Conservation (phyloP, 768 basidiomycete genomes). For the Boletus eberwhitei region DNA sequence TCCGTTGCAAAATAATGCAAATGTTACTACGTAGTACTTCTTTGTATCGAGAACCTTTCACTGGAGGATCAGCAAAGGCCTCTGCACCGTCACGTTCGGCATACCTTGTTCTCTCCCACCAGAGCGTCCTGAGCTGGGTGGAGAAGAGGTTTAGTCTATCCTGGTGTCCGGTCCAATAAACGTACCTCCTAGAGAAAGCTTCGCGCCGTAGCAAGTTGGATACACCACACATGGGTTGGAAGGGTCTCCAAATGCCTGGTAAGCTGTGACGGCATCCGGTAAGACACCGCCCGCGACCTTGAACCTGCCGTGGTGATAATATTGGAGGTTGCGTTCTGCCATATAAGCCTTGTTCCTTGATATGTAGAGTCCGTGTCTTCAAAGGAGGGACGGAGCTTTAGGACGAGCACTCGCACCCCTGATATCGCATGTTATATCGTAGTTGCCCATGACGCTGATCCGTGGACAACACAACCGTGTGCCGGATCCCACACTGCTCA, state of each 20-base stretch:
- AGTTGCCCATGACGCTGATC: not conserved
- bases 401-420: not conserved
- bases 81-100: not conserved
- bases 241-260: constrained; percentile 50
- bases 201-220: constrained; percentile 54
- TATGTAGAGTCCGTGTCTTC: not conserved
- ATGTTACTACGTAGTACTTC: constrained; percentile 54
- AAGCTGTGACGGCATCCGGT: constrained; percentile 57
- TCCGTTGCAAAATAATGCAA: constrained; percentile 57
- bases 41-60: constrained; percentile 46
- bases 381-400: not conserved
- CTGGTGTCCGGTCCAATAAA: constrained; percentile 12
- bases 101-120: constrained; percentile 49
- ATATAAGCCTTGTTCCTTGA: not conserved
- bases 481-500: not conserved
- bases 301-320: constrained; percentile 55
- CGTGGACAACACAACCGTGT: not conserved
- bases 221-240: constrained; percentile 51
- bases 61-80: not conserved
- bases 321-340: constrained; percentile 34
- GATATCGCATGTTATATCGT: not conserved
- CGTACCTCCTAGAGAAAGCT: constrained; percentile 44
- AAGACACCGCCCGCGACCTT: constrained; percentile 49
- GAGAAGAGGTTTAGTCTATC: constrained; percentile 30
- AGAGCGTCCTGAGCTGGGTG: constrained; percentile 43